Base-by-base conservation (phyloP, 495 filamentous ascomycete genomes). In the Entonaema liquescens region DNA sequence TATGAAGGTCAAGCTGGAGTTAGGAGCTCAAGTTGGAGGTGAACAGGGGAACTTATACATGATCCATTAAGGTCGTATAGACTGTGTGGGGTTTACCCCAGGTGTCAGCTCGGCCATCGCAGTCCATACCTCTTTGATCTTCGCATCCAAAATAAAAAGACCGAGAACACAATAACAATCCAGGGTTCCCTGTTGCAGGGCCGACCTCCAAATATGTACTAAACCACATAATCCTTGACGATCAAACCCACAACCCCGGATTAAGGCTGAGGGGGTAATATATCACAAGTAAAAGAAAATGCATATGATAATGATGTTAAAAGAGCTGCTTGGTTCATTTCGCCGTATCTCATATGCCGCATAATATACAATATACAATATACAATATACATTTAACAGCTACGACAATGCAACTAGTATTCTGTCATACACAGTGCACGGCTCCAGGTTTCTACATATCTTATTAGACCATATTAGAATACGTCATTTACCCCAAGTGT, bases 351-450 rank as follows among this genome's bases (percentile, higher is more conserved):
- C 50, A 28, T 61, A 42, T n/a, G 59, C 38, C 21, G 13, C 19
- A 25, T 50, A 52, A 53, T 59, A 63, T 63, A n/a, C n/a, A n/a
- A n/a, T n/a, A n/a, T n/a, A n/a, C n/a, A 67, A 52, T 66, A 44
- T 59, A 64, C 44, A 67, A 44, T 54, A 61, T 61, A 31, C 56
- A 40, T 21, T 13, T 8, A 42, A 25, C 15, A 42, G 17, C 23
- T 50, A 38, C 35, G 53, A 72, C 8, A 35, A 36, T 44, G 52
- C 58, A 59, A 57, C 19, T 25, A n/a, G 26, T 47, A 47, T 50
- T 63, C 44, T 60, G 53, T 40, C 38, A 47, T 59, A 72, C 54
- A 64, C 6, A 35, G 25, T 47, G 63, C 42, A 36, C 19, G 25
- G 35, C 12, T 38, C 31, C 13, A 23, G 59, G 31, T n/a, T n/a